Percentiles rank a stretch among this genome's conserved stretches.
phyloP scores from a whole-genome alignment of 257 asterid genomes.

The Nicotiana obtusifolia region DNA sequence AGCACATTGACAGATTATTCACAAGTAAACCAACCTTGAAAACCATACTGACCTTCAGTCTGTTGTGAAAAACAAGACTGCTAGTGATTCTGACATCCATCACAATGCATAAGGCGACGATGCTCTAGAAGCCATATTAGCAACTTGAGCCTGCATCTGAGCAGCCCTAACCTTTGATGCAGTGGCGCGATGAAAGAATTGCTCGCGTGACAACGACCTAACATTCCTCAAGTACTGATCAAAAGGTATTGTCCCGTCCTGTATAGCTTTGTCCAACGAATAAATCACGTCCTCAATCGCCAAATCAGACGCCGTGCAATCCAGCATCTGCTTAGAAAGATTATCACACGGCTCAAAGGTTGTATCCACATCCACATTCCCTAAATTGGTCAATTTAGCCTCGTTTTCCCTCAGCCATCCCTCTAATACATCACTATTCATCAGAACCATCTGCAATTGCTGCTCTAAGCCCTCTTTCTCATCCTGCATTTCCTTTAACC shows the following conservation, averaged over 20 bases:
- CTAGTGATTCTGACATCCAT: slow-evolving; percentile 8
- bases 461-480: slow-evolving; percentile 92
- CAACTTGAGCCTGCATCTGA: slow-evolving; percentile 93
- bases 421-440: slow-evolving; percentile 62
- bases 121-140: slow-evolving; percentile 76
- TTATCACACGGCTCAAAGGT: slow-evolving; percentile 65
- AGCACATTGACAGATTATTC: slow-evolving; percentile 9
- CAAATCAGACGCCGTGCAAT: slow-evolving; percentile 69
- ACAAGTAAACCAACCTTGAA: slow-evolving; percentile 17
- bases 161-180: slow-evolving; percentile 78
- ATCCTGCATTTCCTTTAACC: slow-evolving; percentile 77
- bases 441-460: slow-evolving; percentile 78
- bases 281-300: slow-evolving; percentile 79
- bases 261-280: slow-evolving; percentile 82
- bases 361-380: slow-evolving; percentile 45
- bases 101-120: slow-evolving; percentile 45
- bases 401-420: slow-evolving; percentile 82
- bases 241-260: slow-evolving; percentile 75
- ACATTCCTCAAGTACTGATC: slow-evolving; percentile 87
- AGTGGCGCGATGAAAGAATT: slow-evolving; percentile 80
- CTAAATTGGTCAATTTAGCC: slow-evolving; percentile 34
- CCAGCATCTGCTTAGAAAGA: slow-evolving; percentile 70
- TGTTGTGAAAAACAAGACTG: not conserved
- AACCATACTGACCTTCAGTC: slow-evolving; percentile 1
- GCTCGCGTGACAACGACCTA: slow-evolving; percentile 73